phyloP scores from a whole-genome alignment of 345 rosid species.

The Hibiscus mutabilis region DNA sequence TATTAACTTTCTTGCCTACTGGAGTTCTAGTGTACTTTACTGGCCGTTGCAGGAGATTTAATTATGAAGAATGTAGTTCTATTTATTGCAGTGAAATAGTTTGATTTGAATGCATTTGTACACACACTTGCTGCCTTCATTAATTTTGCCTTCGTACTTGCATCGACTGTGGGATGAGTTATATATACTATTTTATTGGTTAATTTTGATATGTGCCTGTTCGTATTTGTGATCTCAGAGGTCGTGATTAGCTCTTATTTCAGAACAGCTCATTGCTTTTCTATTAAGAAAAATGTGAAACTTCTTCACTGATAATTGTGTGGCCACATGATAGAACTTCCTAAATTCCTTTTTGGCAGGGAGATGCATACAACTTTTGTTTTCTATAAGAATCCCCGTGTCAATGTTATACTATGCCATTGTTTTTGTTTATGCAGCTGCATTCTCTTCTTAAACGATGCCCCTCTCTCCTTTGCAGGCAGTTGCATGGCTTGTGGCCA shows the following conservation, averaged over 20 bases:
- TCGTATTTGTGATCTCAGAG: neutral
- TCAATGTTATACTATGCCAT: neutral
- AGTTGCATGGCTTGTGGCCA: constrained; percentile 75
- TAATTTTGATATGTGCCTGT: neutral
- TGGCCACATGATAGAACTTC: neutral
- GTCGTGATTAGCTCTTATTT: neutral
- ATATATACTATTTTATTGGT: neutral
- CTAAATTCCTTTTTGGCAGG: neutral
- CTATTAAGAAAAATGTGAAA: neutral
- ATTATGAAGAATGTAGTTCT: neutral
- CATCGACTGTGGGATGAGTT: neutral
- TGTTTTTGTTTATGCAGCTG: neutral
- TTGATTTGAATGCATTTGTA: constrained; percentile 1
- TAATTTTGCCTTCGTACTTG: neutral
- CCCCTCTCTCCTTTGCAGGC: constrained; percentile 31
- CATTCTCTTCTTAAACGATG: neutral
- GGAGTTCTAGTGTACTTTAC: neutral
- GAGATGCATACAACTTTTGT: neutral
- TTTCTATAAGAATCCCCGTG: neutral
- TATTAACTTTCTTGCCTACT: neutral
- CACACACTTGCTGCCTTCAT: neutral
- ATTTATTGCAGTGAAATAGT: neutral
- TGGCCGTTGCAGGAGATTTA: neutral
- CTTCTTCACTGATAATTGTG: neutral
- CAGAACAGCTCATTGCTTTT: neutral